Percentiles rank a stretch among this genome's conserved stretches.
Conservation (phyloP, 78 protist species). For the Planoprotostelium fungivorum region DNA sequence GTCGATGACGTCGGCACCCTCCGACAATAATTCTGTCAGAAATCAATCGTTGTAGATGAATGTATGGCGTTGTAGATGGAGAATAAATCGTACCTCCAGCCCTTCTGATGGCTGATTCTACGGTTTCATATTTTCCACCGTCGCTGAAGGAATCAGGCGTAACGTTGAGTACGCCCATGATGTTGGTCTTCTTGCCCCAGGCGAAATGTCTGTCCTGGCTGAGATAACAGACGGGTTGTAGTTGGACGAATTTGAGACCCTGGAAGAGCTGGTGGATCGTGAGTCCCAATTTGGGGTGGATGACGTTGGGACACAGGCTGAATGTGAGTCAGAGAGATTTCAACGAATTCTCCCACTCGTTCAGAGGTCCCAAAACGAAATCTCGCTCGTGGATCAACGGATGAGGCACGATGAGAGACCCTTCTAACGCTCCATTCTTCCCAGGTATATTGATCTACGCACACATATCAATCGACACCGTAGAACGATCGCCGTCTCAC, state of each 20-base stretch:
- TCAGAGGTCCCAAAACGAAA: conserved; percentile 72
- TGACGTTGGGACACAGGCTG: conserved; percentile 23
- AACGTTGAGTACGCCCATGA: conserved; percentile 75
- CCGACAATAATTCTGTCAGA: not conserved
- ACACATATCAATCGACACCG: no score
- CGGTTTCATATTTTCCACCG: conserved; percentile 42
- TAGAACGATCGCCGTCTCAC: no score
- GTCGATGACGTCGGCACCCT: conserved; percentile 66
- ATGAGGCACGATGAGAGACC: conserved; percentile 52
- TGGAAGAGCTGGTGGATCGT: conserved; percentile 25
- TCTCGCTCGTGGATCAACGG: conserved; percentile 67
- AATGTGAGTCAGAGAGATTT: not conserved
- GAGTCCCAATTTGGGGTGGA: conserved; percentile 29
- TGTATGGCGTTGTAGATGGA: not conserved
- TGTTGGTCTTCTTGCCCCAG: conserved; percentile 30
- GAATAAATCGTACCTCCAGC: conserved; percentile 2
- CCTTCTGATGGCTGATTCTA: conserved; percentile 7
- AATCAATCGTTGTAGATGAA: no score
- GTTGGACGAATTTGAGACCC: conserved; percentile 1
- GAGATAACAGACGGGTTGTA: not conserved
- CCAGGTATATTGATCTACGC: no score
- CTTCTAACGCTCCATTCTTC: conserved; percentile 25
- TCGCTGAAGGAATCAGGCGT: conserved; percentile 78
- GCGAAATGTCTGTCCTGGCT: conserved; percentile 9
- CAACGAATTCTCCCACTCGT: conserved; percentile 26